These are phyloP conservation scores for Leccinum subgranulosum DNA, from an alignment of 768 basidiomycete genomes.

Conservation along the genomic window DNA sequence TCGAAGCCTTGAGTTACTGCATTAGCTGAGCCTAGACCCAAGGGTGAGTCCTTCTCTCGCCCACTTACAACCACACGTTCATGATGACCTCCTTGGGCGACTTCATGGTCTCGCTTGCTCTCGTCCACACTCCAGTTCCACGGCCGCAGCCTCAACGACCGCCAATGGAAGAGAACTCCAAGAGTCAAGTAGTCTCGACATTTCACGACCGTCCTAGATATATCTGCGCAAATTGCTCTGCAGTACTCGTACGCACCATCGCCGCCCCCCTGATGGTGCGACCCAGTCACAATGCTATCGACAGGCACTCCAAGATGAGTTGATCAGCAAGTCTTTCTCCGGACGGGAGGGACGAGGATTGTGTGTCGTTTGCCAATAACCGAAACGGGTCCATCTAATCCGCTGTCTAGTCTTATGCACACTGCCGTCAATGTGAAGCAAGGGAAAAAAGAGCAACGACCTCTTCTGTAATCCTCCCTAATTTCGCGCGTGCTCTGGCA, in stretches of 20 bases:
- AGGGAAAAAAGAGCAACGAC: conserved; percentile 71
- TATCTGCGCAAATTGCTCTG: conserved; percentile 66
- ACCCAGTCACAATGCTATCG: neutral
- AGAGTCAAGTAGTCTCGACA: conserved; percentile 53
- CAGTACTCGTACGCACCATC: conserved; percentile 55
- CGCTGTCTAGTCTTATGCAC: conserved; percentile 59
- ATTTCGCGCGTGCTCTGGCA: neutral
- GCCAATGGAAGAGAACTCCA: conserved; percentile 40
- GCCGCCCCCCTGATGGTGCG: neutral
- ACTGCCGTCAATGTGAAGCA: conserved; percentile 73
- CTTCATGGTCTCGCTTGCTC: conserved; percentile 16
- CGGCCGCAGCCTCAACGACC: neutral
- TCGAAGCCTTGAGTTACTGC: neutral
- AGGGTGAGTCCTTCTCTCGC: conserved; percentile 9
- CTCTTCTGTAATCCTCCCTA: conserved; percentile 51
- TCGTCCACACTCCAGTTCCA: conserved; percentile 1
- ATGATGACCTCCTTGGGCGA: conserved; percentile 23
- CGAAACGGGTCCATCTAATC: neutral
- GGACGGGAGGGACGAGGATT: conserved; percentile 81
- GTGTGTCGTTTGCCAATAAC: conserved; percentile 40
- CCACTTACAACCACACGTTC: neutral
- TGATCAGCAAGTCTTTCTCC: conserved; percentile 83
- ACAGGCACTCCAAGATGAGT: conserved; percentile 77
- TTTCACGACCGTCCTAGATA: conserved; percentile 68
- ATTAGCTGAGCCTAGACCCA: neutral